These are phyloP conservation scores for Cladophialophora bantiana DNA, from an alignment of 2,329 filamentous ascomycete species.

Conservation along the genomic window DNA sequence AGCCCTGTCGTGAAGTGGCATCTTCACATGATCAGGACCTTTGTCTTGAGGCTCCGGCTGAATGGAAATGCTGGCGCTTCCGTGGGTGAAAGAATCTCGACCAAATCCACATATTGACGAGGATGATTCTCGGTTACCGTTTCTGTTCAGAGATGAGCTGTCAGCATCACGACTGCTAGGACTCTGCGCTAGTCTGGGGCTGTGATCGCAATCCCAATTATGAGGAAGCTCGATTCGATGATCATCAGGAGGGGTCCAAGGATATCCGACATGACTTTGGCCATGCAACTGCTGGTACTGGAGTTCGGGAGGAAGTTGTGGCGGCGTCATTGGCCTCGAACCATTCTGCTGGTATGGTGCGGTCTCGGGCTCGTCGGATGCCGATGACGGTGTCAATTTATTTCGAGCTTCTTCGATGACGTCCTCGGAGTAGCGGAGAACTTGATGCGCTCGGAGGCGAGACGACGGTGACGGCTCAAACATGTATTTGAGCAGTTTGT, in stretches of 20 bases:
- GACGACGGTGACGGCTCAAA: slow-evolving; percentile 10
- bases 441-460: slow-evolving; percentile 20
- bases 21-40: no score
- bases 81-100: no score
- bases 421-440: slow-evolving; percentile 12
- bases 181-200: not conserved
- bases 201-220: not conserved
- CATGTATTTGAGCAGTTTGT: slow-evolving; percentile 26
- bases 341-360: not conserved
- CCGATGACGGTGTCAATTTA: not conserved
- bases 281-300: not conserved
- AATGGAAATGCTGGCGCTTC: no score
- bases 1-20: no score
- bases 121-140: not conserved
- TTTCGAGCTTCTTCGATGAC: slow-evolving; percentile 19
- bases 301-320: slow-evolving; percentile 1
- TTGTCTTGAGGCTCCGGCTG: no score
- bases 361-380: not conserved
- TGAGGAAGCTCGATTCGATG: not conserved
- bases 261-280: not conserved
- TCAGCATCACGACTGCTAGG: not conserved
- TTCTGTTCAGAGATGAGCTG: not conserved
- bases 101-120: no score
- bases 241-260: slow-evolving; percentile 5
- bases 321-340: slow-evolving; percentile 14